These are phyloP conservation scores for Abrus pulchellus DNA, from an alignment of 306 rosid genomes.

Conservation along the genomic window DNA sequence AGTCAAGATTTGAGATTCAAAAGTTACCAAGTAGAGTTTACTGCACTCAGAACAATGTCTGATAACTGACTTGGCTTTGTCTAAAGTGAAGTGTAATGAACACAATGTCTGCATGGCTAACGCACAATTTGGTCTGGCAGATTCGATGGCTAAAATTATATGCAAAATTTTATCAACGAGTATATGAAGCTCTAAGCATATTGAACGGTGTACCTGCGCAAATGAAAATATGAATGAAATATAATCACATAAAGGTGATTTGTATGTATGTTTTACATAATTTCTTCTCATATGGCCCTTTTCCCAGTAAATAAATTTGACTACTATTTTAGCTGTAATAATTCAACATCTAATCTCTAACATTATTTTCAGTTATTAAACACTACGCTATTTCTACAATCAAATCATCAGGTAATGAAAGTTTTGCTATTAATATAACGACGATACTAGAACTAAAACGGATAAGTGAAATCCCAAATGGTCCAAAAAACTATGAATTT, in stretches of 20 bases:
- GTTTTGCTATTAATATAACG: neutral
- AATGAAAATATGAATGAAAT: conserved; percentile 13
- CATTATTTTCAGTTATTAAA: neutral
- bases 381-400: neutral
- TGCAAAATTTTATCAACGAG: conserved; percentile 53
- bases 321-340: neutral
- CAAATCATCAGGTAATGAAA: neutral
- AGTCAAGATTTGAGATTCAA: conserved; percentile 3
- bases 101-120: conserved; percentile 60
- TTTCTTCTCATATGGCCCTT: neutral
- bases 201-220: conserved; percentile 61
- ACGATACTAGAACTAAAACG: too few relatives aligned
- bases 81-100: conserved; percentile 56
- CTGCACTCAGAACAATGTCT: conserved; percentile 63
- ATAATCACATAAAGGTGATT: neutral
- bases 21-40: conserved; percentile 68
- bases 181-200: conserved; percentile 63
- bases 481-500: neutral
- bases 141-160: conserved; percentile 56
- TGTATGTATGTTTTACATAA: neutral
- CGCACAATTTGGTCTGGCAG: conserved; percentile 62
- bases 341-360: neutral
- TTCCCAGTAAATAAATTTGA: neutral
- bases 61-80: conserved; percentile 60
- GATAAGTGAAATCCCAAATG: neutral